A percentile compares a stretch with the other conserved stretches of the same genome.
phyloP scores from a whole-genome alignment of 78 protist genomes.

The Polysphondylium violaceum region DNA sequence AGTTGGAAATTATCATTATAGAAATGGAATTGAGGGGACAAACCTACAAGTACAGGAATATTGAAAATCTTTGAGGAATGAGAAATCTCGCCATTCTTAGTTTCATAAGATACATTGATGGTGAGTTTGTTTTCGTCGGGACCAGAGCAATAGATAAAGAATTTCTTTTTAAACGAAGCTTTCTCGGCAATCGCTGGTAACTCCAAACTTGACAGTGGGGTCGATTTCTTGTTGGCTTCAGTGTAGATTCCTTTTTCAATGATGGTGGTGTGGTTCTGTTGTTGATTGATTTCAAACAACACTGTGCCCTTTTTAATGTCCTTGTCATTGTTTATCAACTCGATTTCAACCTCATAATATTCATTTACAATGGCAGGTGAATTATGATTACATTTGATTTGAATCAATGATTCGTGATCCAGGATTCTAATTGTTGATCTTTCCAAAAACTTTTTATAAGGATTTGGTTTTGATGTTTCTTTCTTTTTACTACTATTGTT shows the following conservation, averaged over 20 bases:
- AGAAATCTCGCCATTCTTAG: conserved; percentile 63
- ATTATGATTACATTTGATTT: conserved; percentile 65
- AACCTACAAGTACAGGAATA: conserved; percentile 57
- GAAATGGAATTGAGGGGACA: conserved; percentile 68
- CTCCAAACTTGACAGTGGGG: neutral
- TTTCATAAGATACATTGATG: conserved; percentile 52
- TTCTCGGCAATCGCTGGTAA: conserved; percentile 28
- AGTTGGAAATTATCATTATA: conserved; percentile 44
- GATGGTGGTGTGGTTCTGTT: neutral
- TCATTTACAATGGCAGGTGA: conserved; percentile 74
- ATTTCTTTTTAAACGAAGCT: conserved; percentile 44
- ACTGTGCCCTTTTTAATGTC: conserved; percentile 58
- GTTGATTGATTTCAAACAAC: conserved; percentile 39
- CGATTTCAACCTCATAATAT: conserved; percentile 65
- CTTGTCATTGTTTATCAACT: conserved; percentile 56
- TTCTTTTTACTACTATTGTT: neutral
- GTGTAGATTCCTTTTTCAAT: conserved; percentile 44
- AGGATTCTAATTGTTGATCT: conserved; percentile 76
- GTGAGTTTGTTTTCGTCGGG: conserved; percentile 41
- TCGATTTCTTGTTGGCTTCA: conserved; percentile 9
- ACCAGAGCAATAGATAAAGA: conserved; percentile 7
- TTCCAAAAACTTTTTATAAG: conserved; percentile 75
- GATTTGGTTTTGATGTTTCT: conserved; percentile 31
- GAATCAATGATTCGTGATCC: conserved; percentile 74
- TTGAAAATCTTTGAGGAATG: conserved; percentile 49